Evolutionary conservation across 176 grass and related monocot species (phyloP).

Genomic region (Thinopyrum elongatum): DNA sequence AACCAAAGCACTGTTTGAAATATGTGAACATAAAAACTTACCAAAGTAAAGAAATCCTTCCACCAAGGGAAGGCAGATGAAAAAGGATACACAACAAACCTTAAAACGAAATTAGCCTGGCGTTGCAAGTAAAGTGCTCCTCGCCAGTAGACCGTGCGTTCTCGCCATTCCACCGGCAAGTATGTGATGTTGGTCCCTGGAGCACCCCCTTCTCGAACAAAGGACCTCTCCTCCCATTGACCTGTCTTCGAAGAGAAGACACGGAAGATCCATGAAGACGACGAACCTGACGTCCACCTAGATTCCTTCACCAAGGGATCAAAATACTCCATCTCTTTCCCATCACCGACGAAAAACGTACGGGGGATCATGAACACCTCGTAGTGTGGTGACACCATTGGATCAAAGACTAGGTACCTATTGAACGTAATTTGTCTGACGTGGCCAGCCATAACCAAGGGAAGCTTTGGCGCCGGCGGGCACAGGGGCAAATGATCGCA

Average conservation of each 20-base stretch:
- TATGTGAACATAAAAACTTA: no score
- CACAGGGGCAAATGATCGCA: not conserved
- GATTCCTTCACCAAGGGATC: not conserved
- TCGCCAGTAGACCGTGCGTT: not conserved
- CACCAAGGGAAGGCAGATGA: not conserved
- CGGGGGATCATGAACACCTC: not conserved
- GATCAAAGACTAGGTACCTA: not conserved
- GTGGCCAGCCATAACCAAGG: not conserved
- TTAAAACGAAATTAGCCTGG: not conserved
- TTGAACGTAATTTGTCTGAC: not conserved
- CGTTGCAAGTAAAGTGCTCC: slow-evolving; percentile 8
- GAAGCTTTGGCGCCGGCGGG: not conserved
- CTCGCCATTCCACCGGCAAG: no score
- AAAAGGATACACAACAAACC: not conserved
- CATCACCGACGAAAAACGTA: not conserved
- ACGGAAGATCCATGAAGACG: not conserved
- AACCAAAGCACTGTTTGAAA: not conserved
- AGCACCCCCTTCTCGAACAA: not conserved
- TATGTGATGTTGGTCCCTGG: no score
- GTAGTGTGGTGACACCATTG: not conserved
- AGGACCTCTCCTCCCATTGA: not conserved
- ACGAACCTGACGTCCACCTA: not conserved
- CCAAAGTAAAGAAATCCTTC: not conserved
- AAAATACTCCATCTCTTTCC: no score
- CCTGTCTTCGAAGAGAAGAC: not conserved